Percentiles rank a stretch among this genome's conserved stretches.
phyloP scores from a whole-genome alignment of 805 yeast genomes.

The Cyberlindnera mycetangii region DNA sequence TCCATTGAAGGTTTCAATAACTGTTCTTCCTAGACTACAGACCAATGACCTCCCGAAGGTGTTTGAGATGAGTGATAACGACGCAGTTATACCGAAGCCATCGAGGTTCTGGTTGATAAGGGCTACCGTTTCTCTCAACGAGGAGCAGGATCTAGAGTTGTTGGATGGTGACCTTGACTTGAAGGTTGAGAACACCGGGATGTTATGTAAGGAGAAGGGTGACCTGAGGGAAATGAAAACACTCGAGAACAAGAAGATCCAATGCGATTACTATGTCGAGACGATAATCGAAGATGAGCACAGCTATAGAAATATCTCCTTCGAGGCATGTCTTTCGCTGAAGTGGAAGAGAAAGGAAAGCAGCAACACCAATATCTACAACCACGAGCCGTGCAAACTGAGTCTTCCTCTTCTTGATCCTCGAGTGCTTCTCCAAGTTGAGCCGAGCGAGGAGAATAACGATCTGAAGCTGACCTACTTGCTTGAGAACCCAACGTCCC shows the following conservation, averaged over 20 bases:
- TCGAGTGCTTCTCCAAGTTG: constrained; percentile 49
- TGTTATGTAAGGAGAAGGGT: constrained; percentile 30
- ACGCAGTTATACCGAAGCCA: constrained; percentile 29
- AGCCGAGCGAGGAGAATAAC: constrained; percentile 20
- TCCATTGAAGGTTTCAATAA: constrained; percentile 31
- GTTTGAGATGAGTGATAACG: constrained; percentile 19
- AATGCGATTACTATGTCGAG: constrained; percentile 22
- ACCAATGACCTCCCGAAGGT: constrained; percentile 30
- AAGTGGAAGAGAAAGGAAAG: constrained; percentile 34
- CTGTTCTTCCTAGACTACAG: constrained; percentile 32
- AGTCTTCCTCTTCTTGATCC: constrained; percentile 68
- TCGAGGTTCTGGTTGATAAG: constrained; percentile 36
- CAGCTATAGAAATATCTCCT: constrained; percentile 37
- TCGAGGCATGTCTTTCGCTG: constrained; percentile 28
- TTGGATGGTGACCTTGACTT: constrained; percentile 31
- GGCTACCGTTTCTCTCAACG: constrained; percentile 29
- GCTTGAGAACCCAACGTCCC: constrained; percentile 73
- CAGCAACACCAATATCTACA: constrained; percentile 29
- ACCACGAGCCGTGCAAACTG: constrained; percentile 45
- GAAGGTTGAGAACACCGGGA: constrained; percentile 33
- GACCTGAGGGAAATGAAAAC: constrained; percentile 5
- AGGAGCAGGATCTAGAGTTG: constrained; percentile 31
- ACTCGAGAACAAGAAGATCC: constrained; percentile 8
- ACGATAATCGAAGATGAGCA: constrained; percentile 38
- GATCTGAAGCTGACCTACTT: constrained; percentile 41